Conservation (phyloP, 352 stramenopile species). For the Globisporangium recalcitrans region DNA sequence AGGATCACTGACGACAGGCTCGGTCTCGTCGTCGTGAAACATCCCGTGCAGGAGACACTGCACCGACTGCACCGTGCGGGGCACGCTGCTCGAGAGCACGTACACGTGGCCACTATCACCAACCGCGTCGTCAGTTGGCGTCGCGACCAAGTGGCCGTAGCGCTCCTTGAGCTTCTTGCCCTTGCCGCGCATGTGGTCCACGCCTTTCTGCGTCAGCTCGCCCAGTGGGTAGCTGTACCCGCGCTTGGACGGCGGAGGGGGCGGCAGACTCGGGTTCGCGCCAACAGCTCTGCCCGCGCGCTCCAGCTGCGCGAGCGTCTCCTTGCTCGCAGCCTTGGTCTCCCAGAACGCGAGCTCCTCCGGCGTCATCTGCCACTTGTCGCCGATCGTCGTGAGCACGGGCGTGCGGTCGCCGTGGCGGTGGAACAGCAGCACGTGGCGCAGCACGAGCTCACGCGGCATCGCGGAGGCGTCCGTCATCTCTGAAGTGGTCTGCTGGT, state of each 20-base stretch:
- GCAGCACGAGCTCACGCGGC: constrained; percentile 37
- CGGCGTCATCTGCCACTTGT: constrained; percentile 42
- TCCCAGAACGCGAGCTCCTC: constrained; percentile 64
- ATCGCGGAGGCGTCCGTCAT: neutral
- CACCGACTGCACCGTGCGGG: constrained; percentile 70
- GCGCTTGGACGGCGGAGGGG: constrained; percentile 35
- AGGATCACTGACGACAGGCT: neutral
- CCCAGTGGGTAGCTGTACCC: constrained; percentile 45
- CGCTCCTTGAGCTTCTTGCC: constrained; percentile 37
- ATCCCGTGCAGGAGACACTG: constrained; percentile 70
- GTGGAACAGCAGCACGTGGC: constrained; percentile 76
- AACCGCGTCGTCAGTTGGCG: neutral
- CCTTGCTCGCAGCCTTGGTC: constrained; percentile 41
- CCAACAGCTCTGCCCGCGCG: constrained; percentile 48
- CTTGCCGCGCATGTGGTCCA: constrained; percentile 67
- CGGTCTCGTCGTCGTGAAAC: constrained; percentile 36
- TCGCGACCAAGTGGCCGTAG: constrained; percentile 41
- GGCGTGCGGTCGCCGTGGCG: constrained; percentile 77
- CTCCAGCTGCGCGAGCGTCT: constrained; percentile 44
- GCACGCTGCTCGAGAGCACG: constrained; percentile 72
- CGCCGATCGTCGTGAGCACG: constrained; percentile 53
- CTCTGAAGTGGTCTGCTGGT: neutral
- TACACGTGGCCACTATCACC: constrained; percentile 49
- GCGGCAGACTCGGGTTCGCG: constrained; percentile 33
- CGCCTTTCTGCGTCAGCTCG: constrained; percentile 53